Conservation (phyloP, 306 rosid genomes). For the Inga leiocalycina region DNA sequence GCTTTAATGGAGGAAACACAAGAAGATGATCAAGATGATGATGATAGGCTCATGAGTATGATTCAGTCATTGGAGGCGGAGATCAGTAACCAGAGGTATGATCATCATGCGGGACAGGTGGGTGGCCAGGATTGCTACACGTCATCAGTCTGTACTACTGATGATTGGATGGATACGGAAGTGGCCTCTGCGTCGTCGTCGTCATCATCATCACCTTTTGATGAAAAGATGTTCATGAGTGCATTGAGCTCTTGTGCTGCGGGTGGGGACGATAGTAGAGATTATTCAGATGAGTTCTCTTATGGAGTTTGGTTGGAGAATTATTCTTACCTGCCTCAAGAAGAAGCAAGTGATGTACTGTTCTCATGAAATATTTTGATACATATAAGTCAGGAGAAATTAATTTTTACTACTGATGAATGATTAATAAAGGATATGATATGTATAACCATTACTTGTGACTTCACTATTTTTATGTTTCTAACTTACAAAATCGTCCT, state of each 20-base stretch:
- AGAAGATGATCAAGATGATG: slow-evolving; percentile 43
- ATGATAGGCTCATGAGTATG: slow-evolving; percentile 48
- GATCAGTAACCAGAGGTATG: slow-evolving; percentile 10
- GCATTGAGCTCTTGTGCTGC: slow-evolving; percentile 6
- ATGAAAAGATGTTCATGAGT: slow-evolving; percentile 5
- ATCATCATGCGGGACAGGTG: slow-evolving; percentile 26
- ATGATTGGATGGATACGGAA: slow-evolving; percentile 36
- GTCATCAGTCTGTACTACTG: slow-evolving; percentile 29
- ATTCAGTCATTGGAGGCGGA: slow-evolving; percentile 63
- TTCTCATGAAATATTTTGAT: neutral
- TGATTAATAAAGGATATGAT: no score
- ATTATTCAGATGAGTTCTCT: neutral
- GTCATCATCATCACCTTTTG: neutral
- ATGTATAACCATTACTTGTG: neutral
- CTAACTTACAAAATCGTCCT: no score
- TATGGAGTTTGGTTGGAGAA: slow-evolving; percentile 27
- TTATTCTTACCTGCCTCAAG: slow-evolving; percentile 3
- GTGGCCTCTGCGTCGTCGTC: slow-evolving; percentile 3
- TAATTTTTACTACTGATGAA: neutral
- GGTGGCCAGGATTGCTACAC: slow-evolving; percentile 40
- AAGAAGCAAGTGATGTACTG: slow-evolving; percentile 6
- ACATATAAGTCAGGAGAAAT: neutral
- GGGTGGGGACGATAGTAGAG: neutral
- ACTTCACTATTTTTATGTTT: no score
- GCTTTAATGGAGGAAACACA: slow-evolving; percentile 48